phyloP scores from a whole-genome alignment of 225 moss, liverwort and hornwort species.

The Anthoceros angustus region DNA sequence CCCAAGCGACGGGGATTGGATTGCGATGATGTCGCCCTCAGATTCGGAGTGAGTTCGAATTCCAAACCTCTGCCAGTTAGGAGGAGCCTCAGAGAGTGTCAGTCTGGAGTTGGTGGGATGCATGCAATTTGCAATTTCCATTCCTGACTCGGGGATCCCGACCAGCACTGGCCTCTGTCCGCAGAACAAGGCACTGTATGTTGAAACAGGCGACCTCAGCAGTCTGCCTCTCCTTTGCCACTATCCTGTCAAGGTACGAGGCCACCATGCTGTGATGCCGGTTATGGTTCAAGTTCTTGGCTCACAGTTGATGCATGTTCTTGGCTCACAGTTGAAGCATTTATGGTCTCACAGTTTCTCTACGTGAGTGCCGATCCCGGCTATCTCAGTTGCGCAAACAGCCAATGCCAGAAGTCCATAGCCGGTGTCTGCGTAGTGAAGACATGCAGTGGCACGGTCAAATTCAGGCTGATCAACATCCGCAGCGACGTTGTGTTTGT shows the following conservation, averaged over 20 bases:
- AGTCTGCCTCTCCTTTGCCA: slow-evolving; percentile 21
- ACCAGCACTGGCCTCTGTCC: slow-evolving; percentile 18
- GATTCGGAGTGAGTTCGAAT: slow-evolving; percentile 15
- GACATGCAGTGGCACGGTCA: slow-evolving; percentile 29
- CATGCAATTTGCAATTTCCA: neutral
- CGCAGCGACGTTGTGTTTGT: slow-evolving; percentile 31
- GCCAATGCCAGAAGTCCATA: slow-evolving; percentile 11
- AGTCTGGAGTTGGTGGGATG: neutral
- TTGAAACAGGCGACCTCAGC: slow-evolving; percentile 28
- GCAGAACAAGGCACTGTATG: slow-evolving; percentile 9
- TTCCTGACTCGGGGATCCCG: neutral
- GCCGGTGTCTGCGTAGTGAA: slow-evolving; percentile 17
- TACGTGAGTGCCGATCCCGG: slow-evolving; percentile 28
- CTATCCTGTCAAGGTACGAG: slow-evolving; percentile 36
- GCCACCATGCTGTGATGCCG: slow-evolving; percentile 20
- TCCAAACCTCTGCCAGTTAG: neutral
- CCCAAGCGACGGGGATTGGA: slow-evolving; percentile 21
- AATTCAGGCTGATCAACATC: slow-evolving; percentile 37
- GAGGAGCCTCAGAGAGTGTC: neutral
- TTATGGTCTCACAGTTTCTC: slow-evolving; percentile 32
- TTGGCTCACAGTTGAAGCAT: neutral
- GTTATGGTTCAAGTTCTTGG: neutral
- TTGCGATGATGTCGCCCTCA: slow-evolving; percentile 35
- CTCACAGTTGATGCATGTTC: neutral
- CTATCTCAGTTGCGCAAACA: slow-evolving; percentile 26